phyloP scores from a whole-genome alignment of 1,139 yeast species.

The Pneumocystis wakefieldiae region DNA sequence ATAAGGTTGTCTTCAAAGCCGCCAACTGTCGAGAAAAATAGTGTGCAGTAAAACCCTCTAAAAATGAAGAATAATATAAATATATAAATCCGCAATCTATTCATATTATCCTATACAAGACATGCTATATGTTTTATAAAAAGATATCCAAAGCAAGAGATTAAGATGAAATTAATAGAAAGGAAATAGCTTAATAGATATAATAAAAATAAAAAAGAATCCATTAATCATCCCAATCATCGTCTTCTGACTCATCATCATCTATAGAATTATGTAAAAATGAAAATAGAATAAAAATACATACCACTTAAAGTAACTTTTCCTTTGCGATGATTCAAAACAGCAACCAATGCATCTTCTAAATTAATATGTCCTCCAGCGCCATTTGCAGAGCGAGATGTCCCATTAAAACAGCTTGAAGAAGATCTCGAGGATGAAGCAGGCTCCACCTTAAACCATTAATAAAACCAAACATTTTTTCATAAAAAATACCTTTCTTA shows the following conservation, averaged over 20 bases:
- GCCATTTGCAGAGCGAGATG: slow-evolving; percentile 24
- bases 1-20: background rate
- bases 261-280: slow-evolving; percentile 1
- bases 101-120: background rate
- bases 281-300: background rate
- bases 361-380: slow-evolving; percentile 42
- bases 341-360: slow-evolving; percentile 82
- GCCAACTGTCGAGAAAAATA: background rate
- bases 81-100: background rate
- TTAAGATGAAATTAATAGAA: background rate
- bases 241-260: slow-evolving; percentile 69
- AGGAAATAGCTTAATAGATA: background rate
- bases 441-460: slow-evolving; percentile 13
- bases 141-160: background rate
- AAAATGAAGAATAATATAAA: background rate
- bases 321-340: slow-evolving; percentile 63
- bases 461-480: background rate
- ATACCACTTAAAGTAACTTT: slow-evolving; percentile 65
- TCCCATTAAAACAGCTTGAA: background rate
- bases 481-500: slow-evolving; percentile 38
- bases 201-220: background rate
- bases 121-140: background rate
- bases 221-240: slow-evolving; percentile 37
- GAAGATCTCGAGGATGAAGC: slow-evolving; percentile 1
- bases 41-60: background rate